phyloP scores from a whole-genome alignment of 306 rosid species.

The Ceratonia siliqua region DNA sequence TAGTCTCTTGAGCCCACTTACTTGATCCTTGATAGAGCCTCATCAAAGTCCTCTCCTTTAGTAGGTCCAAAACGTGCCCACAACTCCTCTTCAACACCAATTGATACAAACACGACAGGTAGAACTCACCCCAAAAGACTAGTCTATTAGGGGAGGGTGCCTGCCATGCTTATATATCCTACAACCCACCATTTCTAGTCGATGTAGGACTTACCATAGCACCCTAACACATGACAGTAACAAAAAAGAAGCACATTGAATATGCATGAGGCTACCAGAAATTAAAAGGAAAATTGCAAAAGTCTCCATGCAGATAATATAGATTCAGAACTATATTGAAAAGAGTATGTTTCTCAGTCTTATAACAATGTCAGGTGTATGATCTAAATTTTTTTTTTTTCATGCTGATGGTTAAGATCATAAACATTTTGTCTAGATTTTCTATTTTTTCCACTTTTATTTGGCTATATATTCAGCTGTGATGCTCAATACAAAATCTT shows the following conservation, averaged over 20 bases:
- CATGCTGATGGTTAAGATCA: background rate
- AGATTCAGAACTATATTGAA: conserved; percentile 19
- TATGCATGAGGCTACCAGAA: background rate
- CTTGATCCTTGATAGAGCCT: too few species aligned
- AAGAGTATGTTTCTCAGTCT: background rate
- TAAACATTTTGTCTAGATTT: conserved; percentile 5
- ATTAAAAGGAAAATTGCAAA: background rate
- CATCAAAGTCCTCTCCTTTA: too few species aligned
- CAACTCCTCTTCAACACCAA: too few species aligned
- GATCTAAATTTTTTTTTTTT: background rate
- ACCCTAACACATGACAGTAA: too few species aligned
- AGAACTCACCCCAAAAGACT: too few species aligned
- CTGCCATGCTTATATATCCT: too few species aligned
- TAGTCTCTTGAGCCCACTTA: too few species aligned
- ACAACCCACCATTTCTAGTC: too few species aligned
- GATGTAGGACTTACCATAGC: too few species aligned
- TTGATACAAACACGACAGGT: too few species aligned
- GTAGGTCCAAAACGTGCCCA: too few species aligned
- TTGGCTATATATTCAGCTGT: conserved; percentile 2
- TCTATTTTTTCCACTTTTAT: background rate
- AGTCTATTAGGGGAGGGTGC: too few species aligned
- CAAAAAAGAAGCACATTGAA: background rate
- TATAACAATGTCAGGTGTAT: background rate
- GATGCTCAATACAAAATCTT: conserved; percentile 26
- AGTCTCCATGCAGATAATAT: background rate